A percentile compares a stretch with the other conserved stretches of the same genome.
phyloP scores from a whole-genome alignment of 164 flowering plant genomes.

The Berberis vulgaris region DNA sequence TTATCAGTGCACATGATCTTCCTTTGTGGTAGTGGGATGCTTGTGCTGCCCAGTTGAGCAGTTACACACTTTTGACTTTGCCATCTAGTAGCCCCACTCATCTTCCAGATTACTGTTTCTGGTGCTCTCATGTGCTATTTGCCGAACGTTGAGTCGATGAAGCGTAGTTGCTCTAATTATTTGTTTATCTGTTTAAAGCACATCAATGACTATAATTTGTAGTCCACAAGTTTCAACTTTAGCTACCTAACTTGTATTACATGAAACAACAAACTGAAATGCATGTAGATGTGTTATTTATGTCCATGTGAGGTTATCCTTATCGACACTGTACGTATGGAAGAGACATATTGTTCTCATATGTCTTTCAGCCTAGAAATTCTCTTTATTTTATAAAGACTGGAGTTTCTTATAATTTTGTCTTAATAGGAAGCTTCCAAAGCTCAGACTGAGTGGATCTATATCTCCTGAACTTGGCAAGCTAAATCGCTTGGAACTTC shows the following conservation, averaged over 20 bases:
- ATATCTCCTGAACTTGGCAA: slow-evolving; percentile 92
- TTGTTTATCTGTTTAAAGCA: no score
- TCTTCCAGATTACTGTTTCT: no score
- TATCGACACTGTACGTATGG: no score
- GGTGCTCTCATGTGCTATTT: no score
- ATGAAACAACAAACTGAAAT: neutral
- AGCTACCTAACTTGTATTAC: neutral
- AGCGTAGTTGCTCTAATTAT: no score
- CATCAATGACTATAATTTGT: neutral
- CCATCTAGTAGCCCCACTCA: no score
- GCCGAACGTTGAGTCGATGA: no score
- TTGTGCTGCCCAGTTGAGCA: no score
- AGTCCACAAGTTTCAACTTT: neutral
- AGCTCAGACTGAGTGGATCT: slow-evolving; percentile 70
- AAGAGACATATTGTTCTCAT: neutral
- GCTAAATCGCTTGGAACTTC: slow-evolving; percentile 52
- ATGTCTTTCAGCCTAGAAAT: neutral
- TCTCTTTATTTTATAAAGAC: neutral
- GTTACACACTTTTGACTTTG: no score
- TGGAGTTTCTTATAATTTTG: neutral
- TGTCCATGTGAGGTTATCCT: neutral
- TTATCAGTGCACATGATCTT: no score
- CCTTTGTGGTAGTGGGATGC: no score
- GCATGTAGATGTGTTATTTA: neutral
- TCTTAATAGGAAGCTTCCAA: slow-evolving; percentile 57